Percentiles rank a stretch among this genome's conserved stretches.
phyloP scores from a whole-genome alignment of 495 filamentous ascomycete genomes.

The Aspergillus sclerotiicarbonarius region DNA sequence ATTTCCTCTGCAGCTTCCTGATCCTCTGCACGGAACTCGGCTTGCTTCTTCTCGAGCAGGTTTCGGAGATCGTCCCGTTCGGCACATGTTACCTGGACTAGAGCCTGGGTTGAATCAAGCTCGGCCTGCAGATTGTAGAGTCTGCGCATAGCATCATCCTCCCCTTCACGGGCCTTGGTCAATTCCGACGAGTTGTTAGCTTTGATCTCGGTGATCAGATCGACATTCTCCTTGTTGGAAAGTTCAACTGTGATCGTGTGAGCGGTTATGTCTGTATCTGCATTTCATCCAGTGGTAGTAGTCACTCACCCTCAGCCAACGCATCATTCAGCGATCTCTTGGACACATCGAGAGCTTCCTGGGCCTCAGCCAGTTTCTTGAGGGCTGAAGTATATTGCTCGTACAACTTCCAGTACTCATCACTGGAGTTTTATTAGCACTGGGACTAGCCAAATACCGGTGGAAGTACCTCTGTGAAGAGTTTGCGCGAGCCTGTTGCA shows the following conservation, averaged over 20 bases:
- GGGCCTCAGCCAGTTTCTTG: conserved; percentile 41
- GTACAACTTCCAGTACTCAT: conserved; percentile 49
- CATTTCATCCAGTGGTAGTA: neutral
- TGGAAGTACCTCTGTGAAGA: conserved; percentile 39
- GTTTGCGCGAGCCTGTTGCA: conserved; percentile 36
- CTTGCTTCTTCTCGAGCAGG: conserved; percentile 41
- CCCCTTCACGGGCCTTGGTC: conserved; percentile 43
- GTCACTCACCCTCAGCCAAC: conserved; percentile 39
- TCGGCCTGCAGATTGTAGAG: conserved; percentile 41
- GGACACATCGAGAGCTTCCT: conserved; percentile 36
- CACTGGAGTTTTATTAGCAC: conserved; percentile 31
- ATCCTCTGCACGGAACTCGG: conserved; percentile 36
- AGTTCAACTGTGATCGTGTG: conserved; percentile 39
- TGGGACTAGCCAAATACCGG: neutral
- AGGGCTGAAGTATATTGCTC: conserved; percentile 42
- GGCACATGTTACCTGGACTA: conserved; percentile 40
- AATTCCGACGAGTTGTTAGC: conserved; percentile 44
- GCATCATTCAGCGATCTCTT: conserved; percentile 39
- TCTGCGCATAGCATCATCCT: conserved; percentile 42
- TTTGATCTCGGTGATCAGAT: conserved; percentile 48
- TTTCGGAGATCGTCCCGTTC: conserved; percentile 45
- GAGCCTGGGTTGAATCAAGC: conserved; percentile 37
- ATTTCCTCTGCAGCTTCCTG: conserved; percentile 45
- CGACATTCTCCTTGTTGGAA: conserved; percentile 48
- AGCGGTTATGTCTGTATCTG: conserved; percentile 18